These are phyloP conservation scores for Hypoxylon sp. DNA, from an alignment of 2,329 filamentous ascomycete species.

Conservation along the genomic window DNA sequence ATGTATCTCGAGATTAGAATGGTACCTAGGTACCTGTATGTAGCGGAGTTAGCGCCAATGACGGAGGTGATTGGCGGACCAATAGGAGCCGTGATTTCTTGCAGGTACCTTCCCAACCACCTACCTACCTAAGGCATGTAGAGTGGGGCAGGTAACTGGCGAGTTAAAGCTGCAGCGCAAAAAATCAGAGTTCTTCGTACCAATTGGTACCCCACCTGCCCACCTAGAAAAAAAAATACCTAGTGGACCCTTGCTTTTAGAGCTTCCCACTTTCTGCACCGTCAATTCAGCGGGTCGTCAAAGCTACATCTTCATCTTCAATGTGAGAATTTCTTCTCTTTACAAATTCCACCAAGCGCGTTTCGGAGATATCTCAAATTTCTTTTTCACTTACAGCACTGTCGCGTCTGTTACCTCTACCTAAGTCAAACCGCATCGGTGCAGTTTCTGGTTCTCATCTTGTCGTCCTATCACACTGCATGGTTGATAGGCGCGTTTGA, in stretches of 20 bases:
- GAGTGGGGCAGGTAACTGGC: not conserved
- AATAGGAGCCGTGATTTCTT: too few species aligned
- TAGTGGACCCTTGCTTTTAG: conserved; percentile 10
- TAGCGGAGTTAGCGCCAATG: too few species aligned
- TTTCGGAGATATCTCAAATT: not conserved
- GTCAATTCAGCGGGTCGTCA: not conserved
- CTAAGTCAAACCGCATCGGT: not conserved
- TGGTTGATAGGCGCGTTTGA: conserved; percentile 1
- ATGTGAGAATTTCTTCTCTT: conserved; percentile 15
- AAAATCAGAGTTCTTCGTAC: not conserved
- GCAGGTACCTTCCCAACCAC: not conserved
- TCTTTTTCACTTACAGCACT: not conserved
- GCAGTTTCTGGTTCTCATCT: conserved; percentile 2
- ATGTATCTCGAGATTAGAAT: too few species aligned
- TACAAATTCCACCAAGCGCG: conserved; percentile 1
- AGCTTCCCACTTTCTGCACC: conserved; percentile 20
- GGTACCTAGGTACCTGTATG: too few species aligned
- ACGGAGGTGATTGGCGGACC: too few species aligned
- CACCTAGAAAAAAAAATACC: conserved; percentile 4
- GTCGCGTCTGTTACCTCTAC: not conserved
- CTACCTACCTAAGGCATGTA: not conserved
- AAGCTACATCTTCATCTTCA: conserved; percentile 13
- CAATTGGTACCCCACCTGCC: conserved; percentile 26
- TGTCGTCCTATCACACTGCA: conserved; percentile 9
- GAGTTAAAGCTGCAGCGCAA: not conserved